A percentile compares a stretch with the other conserved stretches of the same genome.
Evolutionary conservation across 495 filamentous ascomycete genomes (phyloP).

Genomic region (Annulohypoxylon moriforme): DNA sequence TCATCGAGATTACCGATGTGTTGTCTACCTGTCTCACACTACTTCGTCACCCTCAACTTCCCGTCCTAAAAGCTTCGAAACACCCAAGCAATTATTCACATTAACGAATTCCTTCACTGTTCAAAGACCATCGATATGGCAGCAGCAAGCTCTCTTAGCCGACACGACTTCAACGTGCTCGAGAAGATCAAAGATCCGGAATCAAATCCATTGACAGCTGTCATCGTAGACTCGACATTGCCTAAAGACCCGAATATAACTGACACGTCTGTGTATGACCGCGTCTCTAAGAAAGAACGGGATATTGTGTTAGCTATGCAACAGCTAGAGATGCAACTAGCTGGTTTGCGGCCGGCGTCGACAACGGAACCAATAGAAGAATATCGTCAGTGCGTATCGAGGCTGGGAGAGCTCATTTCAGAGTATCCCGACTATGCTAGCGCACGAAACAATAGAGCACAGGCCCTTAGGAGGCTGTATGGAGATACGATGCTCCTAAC

Average conservation of each 20-base stretch:
- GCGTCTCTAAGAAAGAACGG: conserved; percentile 55
- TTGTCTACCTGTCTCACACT: background rate
- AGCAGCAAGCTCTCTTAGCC: conserved; percentile 65
- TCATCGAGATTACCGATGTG: conserved; percentile 12
- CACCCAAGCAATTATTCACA: background rate
- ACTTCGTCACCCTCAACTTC: background rate
- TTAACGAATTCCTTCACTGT: background rate
- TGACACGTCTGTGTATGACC: conserved; percentile 52
- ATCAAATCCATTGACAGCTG: conserved; percentile 64
- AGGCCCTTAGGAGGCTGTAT: conserved; percentile 70
- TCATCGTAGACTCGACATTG: conserved; percentile 67
- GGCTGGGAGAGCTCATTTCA: conserved; percentile 65
- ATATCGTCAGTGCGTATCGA: conserved; percentile 55
- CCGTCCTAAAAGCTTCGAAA: background rate
- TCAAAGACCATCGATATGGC: conserved; percentile 53
- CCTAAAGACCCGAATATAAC: conserved; percentile 70
- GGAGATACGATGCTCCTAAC: conserved; percentile 62
- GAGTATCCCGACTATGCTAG: conserved; percentile 76
- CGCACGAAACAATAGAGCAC: conserved; percentile 81
- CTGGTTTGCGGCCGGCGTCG: conserved; percentile 48
- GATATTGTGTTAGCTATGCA: conserved; percentile 63
- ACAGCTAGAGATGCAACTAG: conserved; percentile 60
- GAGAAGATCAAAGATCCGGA: conserved; percentile 85
- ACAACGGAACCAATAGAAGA: conserved; percentile 44
- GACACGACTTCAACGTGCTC: conserved; percentile 77